Evolutionary conservation across 345 rosid species (phyloP), one percentile per base, ranked within the genome.

Genomic region (Eucalyptus microcorys): DNA sequence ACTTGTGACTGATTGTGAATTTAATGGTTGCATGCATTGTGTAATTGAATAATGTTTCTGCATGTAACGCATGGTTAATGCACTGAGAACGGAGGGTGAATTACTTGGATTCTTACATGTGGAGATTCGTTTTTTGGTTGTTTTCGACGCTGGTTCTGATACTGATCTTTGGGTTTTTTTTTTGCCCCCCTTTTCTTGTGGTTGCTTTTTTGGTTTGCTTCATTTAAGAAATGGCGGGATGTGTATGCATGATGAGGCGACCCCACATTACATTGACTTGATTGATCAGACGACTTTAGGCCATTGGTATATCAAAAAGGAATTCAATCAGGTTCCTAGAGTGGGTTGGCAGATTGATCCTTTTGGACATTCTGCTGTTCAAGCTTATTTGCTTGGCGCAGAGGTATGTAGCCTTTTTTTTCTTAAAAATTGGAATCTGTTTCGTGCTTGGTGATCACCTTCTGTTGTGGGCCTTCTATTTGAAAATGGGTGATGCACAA

Each of bases 311-410:
- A 96, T 97, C 92, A 97, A 95, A 93, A 91, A 89, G 87, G 96
- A 94, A 91, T 97, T 97, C 88, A 96, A 93, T 90, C 95, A 95
- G 93, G 90, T 93, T 90, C 99, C 99, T 19, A 95, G 99, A 92
- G 97, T 97, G n/a, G 99, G 99, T 90, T 97, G 99, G 99, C 98
- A 97, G 91, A 97, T 97, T 30, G 99, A 97, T 88, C 98, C 99
- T 86, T 97, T 97, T 86, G 98, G 99, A 64, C 99, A 97, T 93
- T 97, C 99, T 90, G 96, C 99, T 87, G 99, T 90, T 79, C 98
- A 97, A 91, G 98, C 98, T 88, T 97, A 97, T 92, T 93, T 97
- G 93, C 96, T 97, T 87, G 98, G 99, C 22, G 96, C 99, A 42
- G 99, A 97, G 98, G 99, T 96, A 95, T 37, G 32, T 13, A 81